Evolutionary conservation across 495 filamentous ascomycete genomes (phyloP).

Genomic region (Xeromyces bisporus): DNA sequence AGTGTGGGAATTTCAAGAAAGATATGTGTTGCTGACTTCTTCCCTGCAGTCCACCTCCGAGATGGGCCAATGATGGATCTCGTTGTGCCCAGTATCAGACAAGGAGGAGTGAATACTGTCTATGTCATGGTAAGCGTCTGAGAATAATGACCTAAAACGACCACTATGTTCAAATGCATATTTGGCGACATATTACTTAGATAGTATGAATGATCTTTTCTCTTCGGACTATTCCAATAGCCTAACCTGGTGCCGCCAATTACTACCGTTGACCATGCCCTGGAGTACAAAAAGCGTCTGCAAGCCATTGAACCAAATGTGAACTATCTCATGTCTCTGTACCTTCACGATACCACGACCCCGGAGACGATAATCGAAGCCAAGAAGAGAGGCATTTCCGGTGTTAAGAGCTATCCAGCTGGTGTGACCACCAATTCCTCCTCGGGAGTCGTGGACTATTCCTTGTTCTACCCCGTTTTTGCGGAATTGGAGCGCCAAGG

Average conservation of each 20-base stretch:
- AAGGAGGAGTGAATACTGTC: conserved; percentile 61
- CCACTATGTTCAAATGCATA: too few relatives aligned
- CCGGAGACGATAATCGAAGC: conserved; percentile 64
- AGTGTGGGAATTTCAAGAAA: too few relatives aligned
- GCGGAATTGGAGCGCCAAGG: conserved; percentile 55
- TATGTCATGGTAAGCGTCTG: conserved; percentile 56
- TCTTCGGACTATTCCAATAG: conserved; percentile 12
- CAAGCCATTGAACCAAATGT: conserved; percentile 52
- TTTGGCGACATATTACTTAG: not conserved
- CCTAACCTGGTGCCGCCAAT: conserved; percentile 65
- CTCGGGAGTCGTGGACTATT: conserved; percentile 60
- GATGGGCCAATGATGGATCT: conserved; percentile 68
- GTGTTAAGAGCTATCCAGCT: conserved; percentile 45
- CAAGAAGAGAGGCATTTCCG: conserved; percentile 33
- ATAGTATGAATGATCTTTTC: conserved; percentile 1
- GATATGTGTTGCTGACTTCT: too few relatives aligned
- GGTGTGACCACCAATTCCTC: conserved; percentile 70
- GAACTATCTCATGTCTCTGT: conserved; percentile 78
- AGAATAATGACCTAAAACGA: too few relatives aligned
- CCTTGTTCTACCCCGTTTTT: conserved; percentile 59
- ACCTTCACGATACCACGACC: conserved; percentile 61
- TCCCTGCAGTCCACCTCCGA: conserved; percentile 44
- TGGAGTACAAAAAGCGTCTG: conserved; percentile 56
- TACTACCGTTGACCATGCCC: conserved; percentile 52
- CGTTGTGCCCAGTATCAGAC: conserved; percentile 58